These are phyloP conservation scores for Obba rivulosa DNA, from an alignment of 768 basidiomycete species.

Conservation along the genomic window DNA sequence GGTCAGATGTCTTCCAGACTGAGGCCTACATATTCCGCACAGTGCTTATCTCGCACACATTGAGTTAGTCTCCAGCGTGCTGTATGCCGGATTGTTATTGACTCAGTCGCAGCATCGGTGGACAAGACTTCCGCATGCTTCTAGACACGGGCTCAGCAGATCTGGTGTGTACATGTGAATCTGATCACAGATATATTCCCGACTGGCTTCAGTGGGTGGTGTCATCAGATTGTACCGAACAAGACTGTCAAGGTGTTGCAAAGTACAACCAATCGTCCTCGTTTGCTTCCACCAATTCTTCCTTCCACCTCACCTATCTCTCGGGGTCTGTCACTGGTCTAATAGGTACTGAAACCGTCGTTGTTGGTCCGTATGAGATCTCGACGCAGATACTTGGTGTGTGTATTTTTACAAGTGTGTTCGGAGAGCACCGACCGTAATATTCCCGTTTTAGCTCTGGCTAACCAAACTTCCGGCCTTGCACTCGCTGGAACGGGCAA, in stretches of 20 bases:
- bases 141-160: conserved; percentile 58
- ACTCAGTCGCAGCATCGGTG: conserved; percentile 31
- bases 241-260: conserved; percentile 41
- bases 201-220: conserved; percentile 40
- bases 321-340: conserved; percentile 42
- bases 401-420: neutral
- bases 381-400: conserved; percentile 44
- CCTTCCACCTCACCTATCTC: conserved; percentile 48
- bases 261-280: conserved; percentile 31
- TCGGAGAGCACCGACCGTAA: neutral
- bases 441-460: conserved; percentile 28
- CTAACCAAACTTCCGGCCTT: conserved; percentile 37
- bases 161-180: conserved; percentile 30
- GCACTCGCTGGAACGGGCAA: conserved; percentile 40
- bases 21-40: neutral
- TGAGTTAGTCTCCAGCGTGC: conserved; percentile 20
- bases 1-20: neutral
- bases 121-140: conserved; percentile 38
- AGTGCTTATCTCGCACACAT: conserved; percentile 39
- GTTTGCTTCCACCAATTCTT: conserved; percentile 26
- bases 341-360: conserved; percentile 41
- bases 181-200: conserved; percentile 1
- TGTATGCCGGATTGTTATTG: conserved; percentile 1
- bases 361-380: conserved; percentile 40
- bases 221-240: conserved; percentile 36